Conservation (phyloP, 768 basidiomycete genomes). For the Lentinula sp. region DNA sequence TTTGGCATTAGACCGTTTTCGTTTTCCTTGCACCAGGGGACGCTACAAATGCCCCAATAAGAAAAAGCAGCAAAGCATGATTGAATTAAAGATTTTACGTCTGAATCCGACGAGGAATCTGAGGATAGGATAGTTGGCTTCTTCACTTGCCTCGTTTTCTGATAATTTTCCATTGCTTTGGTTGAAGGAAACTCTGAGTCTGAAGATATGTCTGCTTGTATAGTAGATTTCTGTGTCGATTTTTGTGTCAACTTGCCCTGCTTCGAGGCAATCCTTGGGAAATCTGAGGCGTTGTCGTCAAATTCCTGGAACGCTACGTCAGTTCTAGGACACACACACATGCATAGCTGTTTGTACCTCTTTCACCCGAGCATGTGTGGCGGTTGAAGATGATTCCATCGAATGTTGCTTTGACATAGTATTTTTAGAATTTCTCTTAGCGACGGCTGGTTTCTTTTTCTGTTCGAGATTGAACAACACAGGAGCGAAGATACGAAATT, state of each 20-base stretch:
- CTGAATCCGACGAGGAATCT: neutral
- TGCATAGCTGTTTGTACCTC: neutral
- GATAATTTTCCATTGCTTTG: neutral
- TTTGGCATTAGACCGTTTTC: neutral
- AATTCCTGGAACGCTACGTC: neutral
- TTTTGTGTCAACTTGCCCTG: neutral
- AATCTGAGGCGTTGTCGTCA: neutral
- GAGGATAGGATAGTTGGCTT: neutral
- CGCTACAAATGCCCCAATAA: neutral
- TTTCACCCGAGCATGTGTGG: neutral
- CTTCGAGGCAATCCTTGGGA: neutral
- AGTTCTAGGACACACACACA: neutral
- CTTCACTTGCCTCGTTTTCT: neutral
- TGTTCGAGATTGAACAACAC: neutral
- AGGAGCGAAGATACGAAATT: neutral
- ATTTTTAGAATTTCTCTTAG: neutral
- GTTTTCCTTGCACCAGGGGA: neutral
- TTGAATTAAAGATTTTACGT: neutral
- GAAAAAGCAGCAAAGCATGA: no score
- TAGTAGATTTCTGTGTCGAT: neutral
- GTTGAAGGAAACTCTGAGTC: neutral
- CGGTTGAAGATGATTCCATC: neutral
- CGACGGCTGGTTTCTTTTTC: neutral
- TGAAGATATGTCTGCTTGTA: neutral
- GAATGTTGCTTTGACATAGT: neutral